Base-by-base conservation (phyloP, 805 yeast genomes). In the Yamadazyma insecticola region DNA sequence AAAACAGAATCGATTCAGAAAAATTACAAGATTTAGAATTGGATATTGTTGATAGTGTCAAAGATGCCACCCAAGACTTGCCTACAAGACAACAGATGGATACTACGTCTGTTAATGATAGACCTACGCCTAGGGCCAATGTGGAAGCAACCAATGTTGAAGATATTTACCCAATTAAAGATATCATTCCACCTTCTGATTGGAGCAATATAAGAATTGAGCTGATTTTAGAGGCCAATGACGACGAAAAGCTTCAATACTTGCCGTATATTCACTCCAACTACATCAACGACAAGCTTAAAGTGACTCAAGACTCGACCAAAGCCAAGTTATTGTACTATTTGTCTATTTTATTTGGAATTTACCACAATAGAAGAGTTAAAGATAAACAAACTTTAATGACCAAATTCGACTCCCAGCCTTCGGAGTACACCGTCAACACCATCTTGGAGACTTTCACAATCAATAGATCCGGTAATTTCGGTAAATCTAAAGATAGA, bases 1-100 rank as follows among this genome's bases (percentile, higher is more conserved):
- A 82, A 56, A 92, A 92, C 61, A 72, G 83, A 47, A 79, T 92
- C 50, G 97, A 92, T 53, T 73, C 96, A 2, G 94, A 77, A 31
- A 75, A 78, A 56, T 72, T 92, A 44, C 82, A 74, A 34, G 81
- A 72, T 37, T 66, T 78, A 30, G 92, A 90, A 53, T 56, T 76
- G 37, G 92, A 85, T 46, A 89, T 90, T 47, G 77, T 88, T 33
- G 96, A 85, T 45, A 71, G 79, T 22, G 88, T 92, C 40, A 74
- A 74, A 51, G 67, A 71, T 20, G 70, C 79, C 26, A 87, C 96
- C 2, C 69, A 67, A 21, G 75, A 70, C 37, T 69, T 90, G 44
- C 97, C 97, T 28, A 63, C 88, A 2, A 73, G 75, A 48, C 72
- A 70, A 37, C 74, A 78, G 50, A 67, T 88, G 63, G 70, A 67